Percentiles rank a stretch among this genome's conserved stretches.
These are phyloP conservation scores for Kalaharituber pfeilii DNA, from an alignment of 2,329 filamentous ascomycete genomes.

Conservation along the genomic window DNA sequence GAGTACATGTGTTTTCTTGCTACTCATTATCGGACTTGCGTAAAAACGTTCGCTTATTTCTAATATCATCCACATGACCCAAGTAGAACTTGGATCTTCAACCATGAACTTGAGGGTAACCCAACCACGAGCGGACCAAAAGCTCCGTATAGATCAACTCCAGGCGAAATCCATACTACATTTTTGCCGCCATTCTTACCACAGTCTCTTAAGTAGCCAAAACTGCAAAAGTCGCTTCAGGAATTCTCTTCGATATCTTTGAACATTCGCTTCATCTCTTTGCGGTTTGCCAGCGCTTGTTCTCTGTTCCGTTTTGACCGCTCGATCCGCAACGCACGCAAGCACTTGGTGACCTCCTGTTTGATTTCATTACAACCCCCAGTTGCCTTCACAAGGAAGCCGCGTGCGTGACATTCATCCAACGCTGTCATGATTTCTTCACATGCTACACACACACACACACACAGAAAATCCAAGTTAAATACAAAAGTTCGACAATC, in stretches of 20 bases:
- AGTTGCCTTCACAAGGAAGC: constrained; percentile 79
- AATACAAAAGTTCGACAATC: constrained; percentile 2
- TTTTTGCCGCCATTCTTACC: no score
- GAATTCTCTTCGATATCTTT: constrained; percentile 58
- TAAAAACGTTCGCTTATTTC: no score
- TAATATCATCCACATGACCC: no score
- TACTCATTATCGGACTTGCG: no score
- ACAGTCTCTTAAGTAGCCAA: no score
- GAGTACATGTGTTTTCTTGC: no score
- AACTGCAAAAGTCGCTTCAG: constrained; percentile 30
- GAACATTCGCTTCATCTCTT: constrained; percentile 61
- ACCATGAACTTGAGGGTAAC: no score
- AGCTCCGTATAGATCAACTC: no score
- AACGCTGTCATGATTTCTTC: constrained; percentile 84
- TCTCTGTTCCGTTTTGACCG: constrained; percentile 62
- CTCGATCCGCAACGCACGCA: constrained; percentile 63
- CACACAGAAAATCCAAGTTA: no score
- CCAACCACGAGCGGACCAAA: no score
- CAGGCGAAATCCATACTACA: no score
- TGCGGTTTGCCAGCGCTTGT: constrained; percentile 48
- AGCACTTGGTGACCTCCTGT: constrained; percentile 63
- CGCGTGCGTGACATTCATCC: constrained; percentile 83
- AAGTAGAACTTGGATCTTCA: no score
- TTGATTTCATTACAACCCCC: constrained; percentile 86
- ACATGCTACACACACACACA: constrained; percentile 52